These are phyloP conservation scores for Tetrapyrgos nigripes DNA, from an alignment of 1,284 basidiomycete genomes.

Conservation along the genomic window DNA sequence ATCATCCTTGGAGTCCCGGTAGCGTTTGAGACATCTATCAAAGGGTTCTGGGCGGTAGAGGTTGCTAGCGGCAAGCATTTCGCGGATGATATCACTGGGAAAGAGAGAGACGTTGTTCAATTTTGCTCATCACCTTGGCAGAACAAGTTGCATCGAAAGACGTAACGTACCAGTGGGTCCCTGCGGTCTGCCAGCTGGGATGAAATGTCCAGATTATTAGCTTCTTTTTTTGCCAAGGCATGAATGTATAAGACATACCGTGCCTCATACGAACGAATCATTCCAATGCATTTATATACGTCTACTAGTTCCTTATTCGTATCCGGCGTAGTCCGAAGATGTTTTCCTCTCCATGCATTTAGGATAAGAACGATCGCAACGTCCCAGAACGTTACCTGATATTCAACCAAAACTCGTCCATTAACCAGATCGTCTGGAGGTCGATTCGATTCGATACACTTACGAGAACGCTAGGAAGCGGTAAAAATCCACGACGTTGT, in stretches of 20 bases:
- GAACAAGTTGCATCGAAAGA: not conserved
- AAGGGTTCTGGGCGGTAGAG: too few species aligned
- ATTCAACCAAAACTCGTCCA: slow-evolving; percentile 18
- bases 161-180: slow-evolving; percentile 10
- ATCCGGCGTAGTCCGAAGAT: slow-evolving; percentile 48
- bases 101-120: not conserved
- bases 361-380: slow-evolving; percentile 67
- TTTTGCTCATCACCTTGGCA: not conserved
- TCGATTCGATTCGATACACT: not conserved
- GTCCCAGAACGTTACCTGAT: too few species aligned
- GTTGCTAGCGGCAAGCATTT: slow-evolving; percentile 12
- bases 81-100: slow-evolving; percentile 12
- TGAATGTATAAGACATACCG: too few species aligned
- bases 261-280: slow-evolving; percentile 56
- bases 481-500: slow-evolving; percentile 8
- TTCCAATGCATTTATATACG: slow-evolving; percentile 63
- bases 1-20: too few species aligned
- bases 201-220: too few species aligned
- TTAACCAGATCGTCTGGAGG: not conserved
- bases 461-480: slow-evolving; percentile 22
- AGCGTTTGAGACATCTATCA: too few species aligned
- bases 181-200: slow-evolving; percentile 11
- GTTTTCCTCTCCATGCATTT: slow-evolving; percentile 64
- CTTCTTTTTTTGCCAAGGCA: too few species aligned
- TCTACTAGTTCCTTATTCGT: slow-evolving; percentile 60